Percentiles rank a stretch among this genome's conserved stretches.
Evolutionary conservation across 2,329 filamentous ascomycete genomes (phyloP).

Genomic region (Curvularia spicifera): DNA sequence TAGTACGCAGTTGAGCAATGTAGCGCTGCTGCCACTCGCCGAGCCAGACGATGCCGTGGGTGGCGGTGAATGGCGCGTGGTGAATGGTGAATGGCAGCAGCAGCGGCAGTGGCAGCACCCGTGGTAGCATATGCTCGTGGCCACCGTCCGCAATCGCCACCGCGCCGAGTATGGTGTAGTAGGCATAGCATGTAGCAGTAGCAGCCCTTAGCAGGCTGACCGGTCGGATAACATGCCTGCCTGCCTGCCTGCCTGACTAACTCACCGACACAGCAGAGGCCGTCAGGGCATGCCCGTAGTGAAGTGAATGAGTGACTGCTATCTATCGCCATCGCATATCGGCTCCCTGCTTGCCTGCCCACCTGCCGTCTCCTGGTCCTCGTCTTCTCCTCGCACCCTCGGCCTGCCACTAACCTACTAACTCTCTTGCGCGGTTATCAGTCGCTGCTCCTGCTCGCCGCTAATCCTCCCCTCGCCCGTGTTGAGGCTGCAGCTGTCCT

Average conservation of each 20-base stretch:
- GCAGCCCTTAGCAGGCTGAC: background rate
- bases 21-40: slow-evolving; percentile 17
- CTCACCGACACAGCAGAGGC: background rate
- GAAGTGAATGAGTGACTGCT: background rate
- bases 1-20: background rate
- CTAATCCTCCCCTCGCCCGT: slow-evolving; percentile 1
- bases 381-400: background rate
- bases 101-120: no score
- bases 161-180: background rate
- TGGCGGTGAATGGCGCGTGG: slow-evolving; percentile 18
- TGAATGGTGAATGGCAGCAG: no score
- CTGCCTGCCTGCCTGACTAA: background rate
- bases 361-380: no score
- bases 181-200: background rate
- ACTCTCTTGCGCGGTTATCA: background rate
- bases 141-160: background rate
- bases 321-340: no score
- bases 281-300: background rate
- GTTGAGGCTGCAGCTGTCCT: slow-evolving; percentile 7
- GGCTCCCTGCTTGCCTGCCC: no score
- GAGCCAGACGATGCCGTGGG: slow-evolving; percentile 8
- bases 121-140: no score
- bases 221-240: background rate
- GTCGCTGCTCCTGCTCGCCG: background rate
- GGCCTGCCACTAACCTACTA: no score